Evolutionary conservation across 257 asterid species (phyloP).

Genomic region (Asclepias syriaca): DNA sequence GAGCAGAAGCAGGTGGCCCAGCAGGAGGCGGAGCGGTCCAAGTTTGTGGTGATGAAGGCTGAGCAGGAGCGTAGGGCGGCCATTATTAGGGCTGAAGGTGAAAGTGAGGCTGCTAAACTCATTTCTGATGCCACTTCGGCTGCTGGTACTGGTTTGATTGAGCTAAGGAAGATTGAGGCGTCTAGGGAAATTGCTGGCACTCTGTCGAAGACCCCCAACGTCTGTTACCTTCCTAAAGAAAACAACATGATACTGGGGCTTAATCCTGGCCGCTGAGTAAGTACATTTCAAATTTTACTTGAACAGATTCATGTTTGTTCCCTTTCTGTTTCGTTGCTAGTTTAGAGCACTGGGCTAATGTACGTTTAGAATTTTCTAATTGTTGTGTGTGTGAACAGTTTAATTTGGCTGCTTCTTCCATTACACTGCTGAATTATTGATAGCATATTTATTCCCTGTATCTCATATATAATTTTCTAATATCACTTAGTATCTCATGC

Average conservation of each 20-base stretch:
- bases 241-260: slow-evolving; percentile 40
- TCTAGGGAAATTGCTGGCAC: slow-evolving; percentile 43
- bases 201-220: slow-evolving; percentile 35
- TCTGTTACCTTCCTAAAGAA: slow-evolving; percentile 34
- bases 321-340: background rate
- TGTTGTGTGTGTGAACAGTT: too few relatives aligned
- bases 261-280: slow-evolving; percentile 32
- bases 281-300: background rate
- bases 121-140: slow-evolving; percentile 42
- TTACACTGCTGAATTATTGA: background rate
- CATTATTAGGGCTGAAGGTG: slow-evolving; percentile 43
- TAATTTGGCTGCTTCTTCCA: background rate
- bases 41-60: slow-evolving; percentile 81
- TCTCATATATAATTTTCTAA: background rate
- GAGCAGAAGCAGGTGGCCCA: slow-evolving; percentile 99
- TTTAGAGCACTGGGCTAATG: background rate
- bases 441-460: background rate
- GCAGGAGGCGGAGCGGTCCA: slow-evolving; percentile 96
- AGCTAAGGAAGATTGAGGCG: slow-evolving; percentile 41
- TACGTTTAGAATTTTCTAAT: too few relatives aligned
- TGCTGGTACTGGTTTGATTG: slow-evolving; percentile 43
- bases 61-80: slow-evolving; percentile 51
- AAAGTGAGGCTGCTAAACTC: slow-evolving; percentile 45
- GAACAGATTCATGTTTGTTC: background rate
- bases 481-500: background rate